A percentile compares a stretch with the other conserved stretches of the same genome.
These are phyloP conservation scores for Rhododendron vialii DNA, from an alignment of 148 eudicot genomes.

Conservation along the genomic window DNA sequence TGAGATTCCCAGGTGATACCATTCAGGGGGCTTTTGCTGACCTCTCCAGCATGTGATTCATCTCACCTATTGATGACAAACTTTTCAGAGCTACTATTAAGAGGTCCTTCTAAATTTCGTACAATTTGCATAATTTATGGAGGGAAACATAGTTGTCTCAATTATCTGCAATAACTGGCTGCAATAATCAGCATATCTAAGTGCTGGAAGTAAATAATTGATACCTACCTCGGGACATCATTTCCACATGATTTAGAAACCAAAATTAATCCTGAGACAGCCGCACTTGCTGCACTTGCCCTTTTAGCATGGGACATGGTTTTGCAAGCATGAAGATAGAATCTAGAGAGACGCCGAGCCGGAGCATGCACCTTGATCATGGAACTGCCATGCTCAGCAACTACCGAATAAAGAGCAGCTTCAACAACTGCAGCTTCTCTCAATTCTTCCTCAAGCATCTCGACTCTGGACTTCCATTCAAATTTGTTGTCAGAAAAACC, in stretches of 20 bases:
- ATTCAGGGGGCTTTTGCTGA: background rate
- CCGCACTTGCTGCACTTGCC: conserved; percentile 65
- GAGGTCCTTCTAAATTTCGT: background rate
- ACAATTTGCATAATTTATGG: background rate
- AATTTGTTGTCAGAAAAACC: conserved; percentile 29
- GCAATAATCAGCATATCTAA: background rate
- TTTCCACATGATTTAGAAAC: conserved; percentile 97
- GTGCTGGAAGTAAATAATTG: background rate
- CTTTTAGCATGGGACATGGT: conserved; percentile 41
- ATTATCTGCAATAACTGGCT: background rate
- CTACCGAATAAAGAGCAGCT: conserved; percentile 75
- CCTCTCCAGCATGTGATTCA: background rate
- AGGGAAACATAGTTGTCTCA: background rate
- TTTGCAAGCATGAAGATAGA: conserved; percentile 69
- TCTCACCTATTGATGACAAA: background rate
- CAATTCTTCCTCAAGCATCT: conserved; percentile 71
- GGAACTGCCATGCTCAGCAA: conserved; percentile 97
- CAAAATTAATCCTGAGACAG: conserved; percentile 72
- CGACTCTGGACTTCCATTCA: conserved; percentile 39
- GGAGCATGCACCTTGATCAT: conserved; percentile 87
- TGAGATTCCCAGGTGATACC: background rate
- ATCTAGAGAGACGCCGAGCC: conserved; percentile 89
- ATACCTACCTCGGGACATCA: conserved; percentile 97
- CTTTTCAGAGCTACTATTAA: background rate
- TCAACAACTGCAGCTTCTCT: conserved; percentile 88